Base-by-base conservation (phyloP, 1,284 basidiomycete genomes). In the Ustilago curta region DNA sequence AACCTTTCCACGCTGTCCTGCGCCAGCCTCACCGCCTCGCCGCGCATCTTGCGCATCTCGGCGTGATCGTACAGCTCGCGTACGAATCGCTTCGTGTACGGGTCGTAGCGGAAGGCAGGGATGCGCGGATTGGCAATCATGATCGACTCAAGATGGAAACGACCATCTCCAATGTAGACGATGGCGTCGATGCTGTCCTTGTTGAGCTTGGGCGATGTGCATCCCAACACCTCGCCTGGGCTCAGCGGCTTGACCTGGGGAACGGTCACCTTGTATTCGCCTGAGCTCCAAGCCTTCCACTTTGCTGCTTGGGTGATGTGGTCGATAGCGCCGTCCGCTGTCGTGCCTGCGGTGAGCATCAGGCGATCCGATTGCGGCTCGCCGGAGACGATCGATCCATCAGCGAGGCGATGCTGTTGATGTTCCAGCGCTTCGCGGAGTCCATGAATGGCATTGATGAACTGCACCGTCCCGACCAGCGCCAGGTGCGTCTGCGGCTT, bases 121-220 rank as follows among this genome's bases (percentile, higher is more conserved):
- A 98, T 89, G n/a, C 89, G 87, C 0, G 97, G 97, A 85, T 99
- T 99, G 31, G 94, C 94, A 68, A 99, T 98, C 97, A 99, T 99
- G 84, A 98, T 95, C 14, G 93, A 93, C 86, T 99, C 97, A 18
- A 99, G 89, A 84, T 99, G 97, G 87, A 99, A 99, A 14, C 97
- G 91, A 19, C 97, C 97, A 82, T 99, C 97, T 23, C 97, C 97
- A 31, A 99, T 90, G 85, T 99, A 99, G 51, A 84, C 66, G 53
- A 84, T 77, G 0, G 79, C 82, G 44, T 84, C 83, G 35, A 83
- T 73, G 23, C 59, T 59, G 27, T 73, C 62, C 42, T 71, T 70
- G 52, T 76, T 68, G 90, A 76, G 87, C 50, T 88, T 89, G 3
- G 97, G 97, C 12, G 97, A 95, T 0, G 97, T 99, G 83, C 97